Percentiles rank a stretch among this genome's conserved stretches.
Evolutionary conservation across 2,329 filamentous ascomycete species (phyloP).

Genomic region (Alternaria triticina): DNA sequence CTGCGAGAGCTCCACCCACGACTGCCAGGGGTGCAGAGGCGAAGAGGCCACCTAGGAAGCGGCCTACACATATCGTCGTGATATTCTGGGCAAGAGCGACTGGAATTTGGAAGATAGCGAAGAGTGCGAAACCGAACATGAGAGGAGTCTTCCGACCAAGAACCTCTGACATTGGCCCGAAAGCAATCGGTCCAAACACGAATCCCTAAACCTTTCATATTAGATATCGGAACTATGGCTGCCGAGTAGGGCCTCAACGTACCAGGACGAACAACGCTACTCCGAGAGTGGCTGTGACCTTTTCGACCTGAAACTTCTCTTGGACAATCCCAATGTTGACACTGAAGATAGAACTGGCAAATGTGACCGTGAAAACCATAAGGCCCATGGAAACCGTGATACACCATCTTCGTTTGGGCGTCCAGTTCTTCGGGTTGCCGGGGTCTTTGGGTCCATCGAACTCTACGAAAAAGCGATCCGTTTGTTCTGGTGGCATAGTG

Average conservation of each 20-base stretch:
- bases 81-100: slow-evolving; percentile 55
- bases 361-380: slow-evolving; percentile 50
- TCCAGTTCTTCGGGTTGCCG: slow-evolving; percentile 75
- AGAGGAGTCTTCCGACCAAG: slow-evolving; percentile 51
- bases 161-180: slow-evolving; percentile 61
- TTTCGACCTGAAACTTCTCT: slow-evolving; percentile 54
- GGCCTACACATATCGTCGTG: slow-evolving; percentile 58
- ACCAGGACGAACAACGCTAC: slow-evolving; percentile 56
- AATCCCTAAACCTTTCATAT: slow-evolving; percentile 52
- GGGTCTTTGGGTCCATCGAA: slow-evolving; percentile 76
- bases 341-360: slow-evolving; percentile 64
- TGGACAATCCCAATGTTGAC: slow-evolving; percentile 63
- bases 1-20: slow-evolving; percentile 44
- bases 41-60: slow-evolving; percentile 61
- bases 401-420: slow-evolving; percentile 67
- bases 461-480: slow-evolving; percentile 61
- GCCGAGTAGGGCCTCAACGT: slow-evolving; percentile 1
- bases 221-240: background rate
- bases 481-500: slow-evolving; percentile 19
- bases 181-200: slow-evolving; percentile 52
- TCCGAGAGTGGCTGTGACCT: slow-evolving; percentile 56
- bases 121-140: slow-evolving; percentile 41
- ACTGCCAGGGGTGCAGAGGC: slow-evolving; percentile 51
- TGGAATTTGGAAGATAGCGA: slow-evolving; percentile 50
- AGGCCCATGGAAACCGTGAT: slow-evolving; percentile 70